Evolutionary conservation across 2,329 filamentous ascomycete species (phyloP).

Genomic region (Cercospora sojina): DNA sequence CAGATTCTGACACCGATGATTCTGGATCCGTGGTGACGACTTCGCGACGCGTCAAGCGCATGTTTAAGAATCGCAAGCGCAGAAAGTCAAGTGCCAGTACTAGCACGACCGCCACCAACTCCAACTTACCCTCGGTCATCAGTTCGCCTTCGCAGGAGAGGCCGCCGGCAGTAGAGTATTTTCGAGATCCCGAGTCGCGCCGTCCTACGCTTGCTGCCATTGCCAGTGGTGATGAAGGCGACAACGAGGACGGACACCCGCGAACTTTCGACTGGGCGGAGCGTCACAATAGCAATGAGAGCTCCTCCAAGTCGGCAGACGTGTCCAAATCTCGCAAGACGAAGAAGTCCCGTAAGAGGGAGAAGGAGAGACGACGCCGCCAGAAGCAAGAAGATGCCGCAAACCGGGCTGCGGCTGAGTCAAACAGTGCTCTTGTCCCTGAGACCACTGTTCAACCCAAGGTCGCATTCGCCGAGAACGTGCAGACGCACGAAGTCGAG

Average conservation of each 20-base stretch:
- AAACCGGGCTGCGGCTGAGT: slow-evolving; percentile 15
- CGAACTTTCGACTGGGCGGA: slow-evolving; percentile 28
- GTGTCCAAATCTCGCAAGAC: slow-evolving; percentile 49
- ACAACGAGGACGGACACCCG: slow-evolving; percentile 40
- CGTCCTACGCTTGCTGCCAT: slow-evolving; percentile 44
- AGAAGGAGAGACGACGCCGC: slow-evolving; percentile 50
- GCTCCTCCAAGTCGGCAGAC: slow-evolving; percentile 21
- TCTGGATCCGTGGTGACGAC: slow-evolving; percentile 62
- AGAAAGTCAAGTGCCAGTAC: slow-evolving; percentile 76
- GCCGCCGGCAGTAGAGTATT: slow-evolving; percentile 40
- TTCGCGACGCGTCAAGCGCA: slow-evolving; percentile 68
- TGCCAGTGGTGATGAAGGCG: slow-evolving; percentile 57
- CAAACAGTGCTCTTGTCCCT: slow-evolving; percentile 12
- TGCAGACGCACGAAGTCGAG: slow-evolving; percentile 20
- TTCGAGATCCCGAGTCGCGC: slow-evolving; percentile 41
- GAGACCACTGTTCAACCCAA: slow-evolving; percentile 18
- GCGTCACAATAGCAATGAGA: slow-evolving; percentile 30
- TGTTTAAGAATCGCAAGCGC: slow-evolving; percentile 67
- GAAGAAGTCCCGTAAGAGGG: slow-evolving; percentile 42
- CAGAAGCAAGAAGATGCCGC: slow-evolving; percentile 40
- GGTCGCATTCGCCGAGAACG: slow-evolving; percentile 45
- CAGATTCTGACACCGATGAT: slow-evolving; percentile 66
- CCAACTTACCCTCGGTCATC: slow-evolving; percentile 42
- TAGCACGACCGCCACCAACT: slow-evolving; percentile 60
- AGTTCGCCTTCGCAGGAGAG: slow-evolving; percentile 45